A percentile compares a stretch with the other conserved stretches of the same genome.
These are phyloP conservation scores for Zygosaccharomyces lentus DNA, from an alignment of 805 yeast species.

Conservation along the genomic window DNA sequence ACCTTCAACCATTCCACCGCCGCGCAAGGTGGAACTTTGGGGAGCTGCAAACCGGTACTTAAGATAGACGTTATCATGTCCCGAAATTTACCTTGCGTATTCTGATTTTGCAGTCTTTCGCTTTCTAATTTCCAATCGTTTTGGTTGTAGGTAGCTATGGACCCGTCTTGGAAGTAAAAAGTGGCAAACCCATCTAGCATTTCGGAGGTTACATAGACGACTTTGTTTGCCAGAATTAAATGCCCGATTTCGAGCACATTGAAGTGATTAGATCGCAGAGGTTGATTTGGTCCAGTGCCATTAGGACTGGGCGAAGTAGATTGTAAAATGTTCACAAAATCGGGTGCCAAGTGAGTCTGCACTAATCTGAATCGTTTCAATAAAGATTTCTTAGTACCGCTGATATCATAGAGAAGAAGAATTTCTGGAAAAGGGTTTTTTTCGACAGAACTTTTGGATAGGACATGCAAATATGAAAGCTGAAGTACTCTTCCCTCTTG, in stretches of 20 bases:
- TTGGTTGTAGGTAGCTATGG: slow-evolving; percentile 22
- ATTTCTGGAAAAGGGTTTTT: slow-evolving; percentile 30
- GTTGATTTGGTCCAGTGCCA: slow-evolving; percentile 3
- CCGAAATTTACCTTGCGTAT: slow-evolving; percentile 23
- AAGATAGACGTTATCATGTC: slow-evolving; percentile 30
- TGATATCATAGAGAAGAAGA: slow-evolving; percentile 23
- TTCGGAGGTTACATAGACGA: slow-evolving; percentile 25
- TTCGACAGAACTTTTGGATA: slow-evolving; percentile 29
- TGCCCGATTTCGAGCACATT: slow-evolving; percentile 15
- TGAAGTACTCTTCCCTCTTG: slow-evolving; percentile 23
- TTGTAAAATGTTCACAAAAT: slow-evolving; percentile 16
- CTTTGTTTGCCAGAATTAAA: slow-evolving; percentile 18
- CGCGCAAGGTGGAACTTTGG: slow-evolving; percentile 20
- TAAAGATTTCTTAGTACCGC: slow-evolving; percentile 24
- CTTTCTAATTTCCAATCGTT: slow-evolving; percentile 30
- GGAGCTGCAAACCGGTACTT: slow-evolving; percentile 30
- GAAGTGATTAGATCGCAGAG: slow-evolving; percentile 21
- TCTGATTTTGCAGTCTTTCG: slow-evolving; percentile 22
- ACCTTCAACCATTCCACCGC: slow-evolving; percentile 30
- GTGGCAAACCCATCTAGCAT: slow-evolving; percentile 28
- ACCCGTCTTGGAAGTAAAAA: slow-evolving; percentile 26
- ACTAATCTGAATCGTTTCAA: slow-evolving; percentile 27
- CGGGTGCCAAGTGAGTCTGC: slow-evolving; percentile 20
- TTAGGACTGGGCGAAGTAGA: slow-evolving; percentile 2
- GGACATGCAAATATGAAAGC: slow-evolving; percentile 23